Percentiles rank a stretch among this genome's conserved stretches.
phyloP scores from a whole-genome alignment of 345 rosid genomes.

The Orychophragmus violaceus region DNA sequence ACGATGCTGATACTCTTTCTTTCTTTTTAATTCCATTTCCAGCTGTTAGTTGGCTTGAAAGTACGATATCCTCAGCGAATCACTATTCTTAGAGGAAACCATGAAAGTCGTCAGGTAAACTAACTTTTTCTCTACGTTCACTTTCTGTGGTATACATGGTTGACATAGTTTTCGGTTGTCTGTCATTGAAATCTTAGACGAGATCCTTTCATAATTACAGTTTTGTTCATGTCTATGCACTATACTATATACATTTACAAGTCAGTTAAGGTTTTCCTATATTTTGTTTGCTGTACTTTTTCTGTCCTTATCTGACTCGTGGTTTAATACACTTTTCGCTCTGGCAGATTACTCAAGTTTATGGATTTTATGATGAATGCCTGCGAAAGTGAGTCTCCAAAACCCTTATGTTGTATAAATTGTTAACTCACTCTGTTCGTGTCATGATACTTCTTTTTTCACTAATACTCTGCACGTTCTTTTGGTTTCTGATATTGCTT shows the following conservation, averaged over 20 bases:
- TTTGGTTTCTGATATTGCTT: background rate
- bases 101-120: conserved; percentile 84
- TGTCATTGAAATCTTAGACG: background rate
- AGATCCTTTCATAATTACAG: background rate
- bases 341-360: conserved; percentile 96
- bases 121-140: background rate
- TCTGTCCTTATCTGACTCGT: conserved; percentile 16
- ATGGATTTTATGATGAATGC: conserved; percentile 97
- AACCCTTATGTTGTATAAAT: background rate
- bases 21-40: conserved; percentile 4
- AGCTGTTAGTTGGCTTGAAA: conserved; percentile 76
- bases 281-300: background rate
- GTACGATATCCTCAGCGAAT: conserved; percentile 75
- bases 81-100: conserved; percentile 83
- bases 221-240: background rate
- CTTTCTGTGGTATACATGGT: background rate
- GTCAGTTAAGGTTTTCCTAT: background rate
- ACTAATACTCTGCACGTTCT: background rate
- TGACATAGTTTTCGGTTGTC: background rate
- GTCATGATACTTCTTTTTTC: background rate
- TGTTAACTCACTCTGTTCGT: background rate
- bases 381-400: conserved; percentile 83
- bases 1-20: conserved; percentile 8
- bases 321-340: conserved; percentile 14
- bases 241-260: background rate